Base-by-base conservation (phyloP, 73 alveolate species). In the Paramecium pentaurelia region DNA sequence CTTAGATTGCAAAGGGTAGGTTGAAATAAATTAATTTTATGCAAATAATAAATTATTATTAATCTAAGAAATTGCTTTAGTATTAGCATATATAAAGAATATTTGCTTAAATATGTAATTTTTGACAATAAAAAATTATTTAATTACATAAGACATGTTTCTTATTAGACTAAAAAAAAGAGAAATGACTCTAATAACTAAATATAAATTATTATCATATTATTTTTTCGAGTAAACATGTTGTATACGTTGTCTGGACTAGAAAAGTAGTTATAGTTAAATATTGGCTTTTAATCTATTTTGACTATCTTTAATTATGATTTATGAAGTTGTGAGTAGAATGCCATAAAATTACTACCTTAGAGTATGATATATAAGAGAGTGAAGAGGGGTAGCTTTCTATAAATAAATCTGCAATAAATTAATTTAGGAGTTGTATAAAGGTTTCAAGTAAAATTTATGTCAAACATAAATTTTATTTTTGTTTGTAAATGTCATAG, bases 1-100 rank as follows among this genome's bases (percentile, higher is more conserved):
- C 12, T 40, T 40, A 97, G 99, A 99, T 14, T 99, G 99, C 36
- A 95, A 97, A 83, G 98, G 99, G 99, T 98, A 97, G 86, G 77
- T 93, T 60, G 93, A 86, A 28, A 95, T 92, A 71, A 92, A 95
- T 86, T 85, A 91, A 86, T 77, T 99, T 71, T 97, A 95, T 59
- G 99, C 97, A 91, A 92, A 95, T 30, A 70, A 68, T 30, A 98
- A 98, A 36, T 98, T 97, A 12, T 98, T 94, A 73, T 97, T 98
- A n/a, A 95, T 97, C 92, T 93, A 88, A 85, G 98, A 97, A 96
- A 94, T 99, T 98, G 99, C 99, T 12, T 98, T 99, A 22, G 96
- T 98, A 40, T 27, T 94, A 98, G 98, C 71, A 71, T 14, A 16
- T 12, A 34, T 25, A 51, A 11, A 18, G 14, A 47, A 32, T 20